Base-by-base conservation (phyloP, 2,329 filamentous ascomycete species). In the Xylariaceae sp. region DNA sequence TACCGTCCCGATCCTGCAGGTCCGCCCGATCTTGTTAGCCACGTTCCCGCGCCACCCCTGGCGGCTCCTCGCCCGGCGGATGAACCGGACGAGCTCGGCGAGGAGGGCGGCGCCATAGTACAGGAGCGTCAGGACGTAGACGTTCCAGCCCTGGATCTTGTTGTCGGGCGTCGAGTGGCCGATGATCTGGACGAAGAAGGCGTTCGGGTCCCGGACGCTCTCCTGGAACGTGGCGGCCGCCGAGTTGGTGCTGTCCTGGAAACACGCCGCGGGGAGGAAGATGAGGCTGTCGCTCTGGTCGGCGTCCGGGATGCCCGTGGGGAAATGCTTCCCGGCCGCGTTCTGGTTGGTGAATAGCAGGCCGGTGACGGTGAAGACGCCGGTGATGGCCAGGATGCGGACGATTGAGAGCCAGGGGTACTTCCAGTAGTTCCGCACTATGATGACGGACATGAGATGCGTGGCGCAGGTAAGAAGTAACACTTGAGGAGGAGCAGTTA, bases 401-500 rank as follows among this genome's bases (percentile, higher is more conserved):
- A 63, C 37, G 4, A 36, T 3, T 13, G 58, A 59, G 1, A 63
- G 43, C 34, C 38, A 44, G 1, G 50, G 52, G 31, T 59, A 57
- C 13, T 50, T 47, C 59, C 59, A 64, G 46, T 64, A 65, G 41
- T 63, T 51, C 4, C 53, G 47, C 18, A 60, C 53, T 24, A 62
- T 51, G 12, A 56, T 59, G 9, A 63, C 50, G 13, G 59, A 53
- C 48, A 62, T 48, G 5, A 65, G 47, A 36, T 64, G 61, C 0
- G 61, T 64, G 11, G 59, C 61, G 35, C 60, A 63, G 11, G 56
- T 61, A 7, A 64, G 47, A 3, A 63, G 49, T 42, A 65, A 46
- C 48, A 62, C 13, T 23, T 26, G 6, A 18, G 12, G 18, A 9
- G 6, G 8, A 23, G 16, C 4, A 24, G 17, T 34, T 9, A 34